Evolutionary conservation across 2,329 filamentous ascomycete species (phyloP).

Genomic region (Cladosporium sp.): DNA sequence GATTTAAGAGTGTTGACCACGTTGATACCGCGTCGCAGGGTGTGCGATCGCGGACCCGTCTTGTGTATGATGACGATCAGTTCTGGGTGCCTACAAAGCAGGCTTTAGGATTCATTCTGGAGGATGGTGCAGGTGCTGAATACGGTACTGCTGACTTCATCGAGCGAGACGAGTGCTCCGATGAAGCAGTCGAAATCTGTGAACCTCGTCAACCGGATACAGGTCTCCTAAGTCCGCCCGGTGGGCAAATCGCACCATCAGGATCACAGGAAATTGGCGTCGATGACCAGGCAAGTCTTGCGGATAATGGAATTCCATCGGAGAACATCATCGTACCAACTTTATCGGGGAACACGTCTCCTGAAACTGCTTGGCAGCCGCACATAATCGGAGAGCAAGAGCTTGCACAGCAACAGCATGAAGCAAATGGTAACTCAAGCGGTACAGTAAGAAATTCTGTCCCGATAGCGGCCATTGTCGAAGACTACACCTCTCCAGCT

Average conservation of each 20-base stretch:
- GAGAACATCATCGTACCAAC: not conserved
- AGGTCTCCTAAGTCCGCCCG: not conserved
- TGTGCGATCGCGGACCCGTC: conserved; percentile 10
- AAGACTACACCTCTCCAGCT: conserved; percentile 16
- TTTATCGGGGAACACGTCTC: not conserved
- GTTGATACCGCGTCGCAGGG: conserved; percentile 17
- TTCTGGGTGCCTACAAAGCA: conserved; percentile 20
- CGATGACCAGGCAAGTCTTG: not conserved
- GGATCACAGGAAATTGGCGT: not conserved
- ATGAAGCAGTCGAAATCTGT: not conserved
- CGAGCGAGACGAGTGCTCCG: not conserved
- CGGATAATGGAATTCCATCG: too few species aligned
- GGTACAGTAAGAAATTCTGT: not conserved
- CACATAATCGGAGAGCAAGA: not conserved
- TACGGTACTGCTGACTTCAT: conserved; percentile 19
- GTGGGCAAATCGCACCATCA: not conserved
- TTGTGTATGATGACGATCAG: conserved; percentile 18
- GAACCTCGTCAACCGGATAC: not conserved
- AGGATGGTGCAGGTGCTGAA: conserved; percentile 20
- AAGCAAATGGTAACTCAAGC: not conserved
- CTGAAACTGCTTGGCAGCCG: not conserved
- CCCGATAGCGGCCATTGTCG: not conserved
- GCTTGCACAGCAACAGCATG: not conserved
- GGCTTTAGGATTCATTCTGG: conserved; percentile 19
- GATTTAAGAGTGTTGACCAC: conserved; percentile 20